Conservation (phyloP, 1,139 yeast genomes). For the Zygoascus sp. region DNA sequence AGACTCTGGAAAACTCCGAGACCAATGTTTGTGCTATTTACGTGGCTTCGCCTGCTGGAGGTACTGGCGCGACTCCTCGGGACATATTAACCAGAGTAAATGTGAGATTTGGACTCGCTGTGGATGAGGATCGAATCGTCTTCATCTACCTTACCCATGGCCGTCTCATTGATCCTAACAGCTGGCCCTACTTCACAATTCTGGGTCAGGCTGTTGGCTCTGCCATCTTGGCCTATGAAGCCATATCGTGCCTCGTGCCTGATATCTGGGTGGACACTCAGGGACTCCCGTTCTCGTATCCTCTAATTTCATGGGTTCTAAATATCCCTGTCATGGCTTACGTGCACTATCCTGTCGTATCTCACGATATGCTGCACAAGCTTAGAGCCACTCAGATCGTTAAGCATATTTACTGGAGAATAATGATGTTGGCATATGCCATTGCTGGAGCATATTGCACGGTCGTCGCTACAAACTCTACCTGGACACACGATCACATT, state of each 20-base stretch:
- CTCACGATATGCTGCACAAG: slow-evolving; percentile 64
- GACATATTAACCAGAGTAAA: slow-evolving; percentile 55
- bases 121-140: slow-evolving; percentile 51
- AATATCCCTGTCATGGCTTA: slow-evolving; percentile 77
- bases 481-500: slow-evolving; percentile 87
- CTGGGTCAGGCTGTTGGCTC: slow-evolving; percentile 88
- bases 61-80: slow-evolving; percentile 33
- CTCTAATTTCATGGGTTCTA: slow-evolving; percentile 50
- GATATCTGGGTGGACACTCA: slow-evolving; percentile 94
- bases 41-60: slow-evolving; percentile 57
- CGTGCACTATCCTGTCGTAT: slow-evolving; percentile 91
- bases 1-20: slow-evolving; percentile 53
- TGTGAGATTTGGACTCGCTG: slow-evolving; percentile 62
- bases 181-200: slow-evolving; percentile 79
- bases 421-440: slow-evolving; percentile 47
- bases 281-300: slow-evolving; percentile 87
- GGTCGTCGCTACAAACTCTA: slow-evolving; percentile 71
- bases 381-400: slow-evolving; percentile 18
- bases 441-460: slow-evolving; percentile 64
- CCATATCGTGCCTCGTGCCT: slow-evolving; percentile 64
- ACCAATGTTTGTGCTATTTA: slow-evolving; percentile 67
- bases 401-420: slow-evolving; percentile 71
- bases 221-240: slow-evolving; percentile 61
- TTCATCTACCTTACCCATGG: slow-evolving; percentile 66
- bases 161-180: slow-evolving; percentile 58